Base-by-base conservation (phyloP, 495 filamentous ascomycete species). In the Penicillium robsamsonii region DNA sequence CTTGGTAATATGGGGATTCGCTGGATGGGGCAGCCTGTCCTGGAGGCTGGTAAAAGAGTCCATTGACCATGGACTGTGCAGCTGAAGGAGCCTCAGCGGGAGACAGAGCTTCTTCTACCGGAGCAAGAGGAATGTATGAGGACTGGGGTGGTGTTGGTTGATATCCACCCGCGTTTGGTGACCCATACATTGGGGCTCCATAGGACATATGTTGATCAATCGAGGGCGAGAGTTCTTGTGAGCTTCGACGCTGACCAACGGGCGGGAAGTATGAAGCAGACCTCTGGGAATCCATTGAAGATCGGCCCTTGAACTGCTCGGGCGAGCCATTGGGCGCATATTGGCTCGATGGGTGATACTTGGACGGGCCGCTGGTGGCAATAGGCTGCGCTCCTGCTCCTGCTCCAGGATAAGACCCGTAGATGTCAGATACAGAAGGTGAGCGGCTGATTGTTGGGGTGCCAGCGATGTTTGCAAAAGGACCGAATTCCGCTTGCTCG, bases 371-470 rank as follows among this genome's bases (percentile, higher is more conserved):
- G 50, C 73, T 63, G 18, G 71, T 57, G n/a, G 79, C 62, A 41
- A 70, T 64, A 5, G 70, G 66, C 50, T 71, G 70, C 13, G 66
- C 67, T 35, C 65, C 70, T 11, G 68, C 65, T 24, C 62, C 70
- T 40, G 68, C 57, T 47, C 69, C 66, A 40, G 70, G 69, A 60
- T 75, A 81, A 25, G 84, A 79, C 5, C 82, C 86, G 63, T 96
- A 92, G 13, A 96, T 69, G 56, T 96, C 91, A 12, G 83, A 81
- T 33, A 81, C 78, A 1, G 90, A 96, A 4, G 87, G 87, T 7
- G 85, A 83, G 17, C 91, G 87, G 64, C 92, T 97, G 50, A 96
- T 83, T 3, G 82, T 87, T 15, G 92, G 91, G 4, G 91, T 94
- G 37, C 88, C 85, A 17, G 88, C 79, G 42, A 96, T 79, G 46